Base-by-base conservation (phyloP, 164 flowering plant species). In the Echeveria elegans region DNA sequence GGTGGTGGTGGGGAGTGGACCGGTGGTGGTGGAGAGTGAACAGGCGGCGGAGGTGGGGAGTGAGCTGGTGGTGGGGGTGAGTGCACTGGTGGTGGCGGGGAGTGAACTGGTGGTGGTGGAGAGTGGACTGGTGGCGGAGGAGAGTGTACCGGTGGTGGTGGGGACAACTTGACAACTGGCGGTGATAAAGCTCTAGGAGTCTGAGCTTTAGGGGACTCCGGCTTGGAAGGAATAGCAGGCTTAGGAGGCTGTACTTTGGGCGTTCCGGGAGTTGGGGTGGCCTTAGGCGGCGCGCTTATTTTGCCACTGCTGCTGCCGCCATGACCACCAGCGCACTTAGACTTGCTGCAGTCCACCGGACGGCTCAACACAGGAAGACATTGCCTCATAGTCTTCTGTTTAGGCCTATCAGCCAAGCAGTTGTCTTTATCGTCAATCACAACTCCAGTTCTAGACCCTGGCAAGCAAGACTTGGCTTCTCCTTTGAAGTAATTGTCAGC, bases 401-500 rank as follows among this genome's bases (percentile, higher is more conserved):
- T 68, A 1, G 83, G 82, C 68, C 81, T 69, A 5, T 75, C 76
- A 0, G 78, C 63, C 69, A 86, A 53, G 65, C 95, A 88, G 38
- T 88, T 88, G 63, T 48, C 31, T 0, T 7, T 18, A 34, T 86
- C 86, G 61, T 80, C 77, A 5, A 85, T 63, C 7, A 11, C 70
- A 1, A 73, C 31, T 1, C 62, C 72, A 6, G 65, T 37, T 41
- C 66, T 73, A 31, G 68, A 24, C 11, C 53, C n/a, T 0, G 83
- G 72, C 23, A 67, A 8, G 67, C 90, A 81, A 1, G 48, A 65
- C 1, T 63, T 61, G 1, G 78, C 82, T 75, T 75, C 80, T 0
- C 78, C 86, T 10, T 71, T 79, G 72, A 87, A 86, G 69, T 75
- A 89, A 52, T 89, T 89, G 41, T 71, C n/a, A 0, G 91, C 75